Evolutionary conservation across 2,329 filamentous ascomycete genomes (phyloP).

Genomic region (Colletotrichum sp.): DNA sequence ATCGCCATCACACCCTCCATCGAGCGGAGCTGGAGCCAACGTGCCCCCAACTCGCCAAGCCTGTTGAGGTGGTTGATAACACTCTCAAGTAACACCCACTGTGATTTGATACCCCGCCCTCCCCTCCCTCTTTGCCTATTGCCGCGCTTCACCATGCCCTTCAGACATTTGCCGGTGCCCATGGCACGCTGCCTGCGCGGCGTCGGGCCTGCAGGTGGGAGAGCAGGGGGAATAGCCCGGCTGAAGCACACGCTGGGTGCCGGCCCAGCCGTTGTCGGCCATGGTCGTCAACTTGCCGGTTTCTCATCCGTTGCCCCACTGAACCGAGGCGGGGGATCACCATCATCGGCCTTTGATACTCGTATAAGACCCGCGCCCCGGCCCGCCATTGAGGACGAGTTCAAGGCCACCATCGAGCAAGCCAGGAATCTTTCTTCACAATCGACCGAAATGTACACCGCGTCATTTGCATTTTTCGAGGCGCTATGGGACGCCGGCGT

Average conservation of each 20-base stretch:
- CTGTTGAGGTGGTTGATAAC: background rate
- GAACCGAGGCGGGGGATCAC: slow-evolving; percentile 2
- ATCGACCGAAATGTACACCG: slow-evolving; percentile 63
- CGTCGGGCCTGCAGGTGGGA: background rate
- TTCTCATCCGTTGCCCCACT: slow-evolving; percentile 13
- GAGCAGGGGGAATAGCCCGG: background rate
- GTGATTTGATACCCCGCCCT: background rate
- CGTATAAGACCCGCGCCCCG: slow-evolving; percentile 5
- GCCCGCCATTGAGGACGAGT: background rate
- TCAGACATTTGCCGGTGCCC: slow-evolving; percentile 9
- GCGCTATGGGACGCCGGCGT: slow-evolving; percentile 75
- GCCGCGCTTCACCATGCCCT: slow-evolving; percentile 6
- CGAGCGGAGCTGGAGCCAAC: background rate
- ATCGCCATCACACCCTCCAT: background rate
- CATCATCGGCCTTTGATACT: background rate
- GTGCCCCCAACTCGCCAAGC: background rate
- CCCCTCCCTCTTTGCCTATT: background rate
- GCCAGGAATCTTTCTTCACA: slow-evolving; percentile 8
- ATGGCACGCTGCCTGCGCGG: slow-evolving; percentile 9
- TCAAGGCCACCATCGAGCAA: slow-evolving; percentile 9
- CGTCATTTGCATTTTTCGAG: slow-evolving; percentile 84
- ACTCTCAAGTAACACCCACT: background rate
- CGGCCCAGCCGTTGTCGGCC: slow-evolving; percentile 2
- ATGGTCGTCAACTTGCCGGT: slow-evolving; percentile 4
- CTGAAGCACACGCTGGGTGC: background rate